These are phyloP conservation scores for Metarhizium brunneum DNA, from an alignment of 2,329 filamentous ascomycete species.

Conservation along the genomic window DNA sequence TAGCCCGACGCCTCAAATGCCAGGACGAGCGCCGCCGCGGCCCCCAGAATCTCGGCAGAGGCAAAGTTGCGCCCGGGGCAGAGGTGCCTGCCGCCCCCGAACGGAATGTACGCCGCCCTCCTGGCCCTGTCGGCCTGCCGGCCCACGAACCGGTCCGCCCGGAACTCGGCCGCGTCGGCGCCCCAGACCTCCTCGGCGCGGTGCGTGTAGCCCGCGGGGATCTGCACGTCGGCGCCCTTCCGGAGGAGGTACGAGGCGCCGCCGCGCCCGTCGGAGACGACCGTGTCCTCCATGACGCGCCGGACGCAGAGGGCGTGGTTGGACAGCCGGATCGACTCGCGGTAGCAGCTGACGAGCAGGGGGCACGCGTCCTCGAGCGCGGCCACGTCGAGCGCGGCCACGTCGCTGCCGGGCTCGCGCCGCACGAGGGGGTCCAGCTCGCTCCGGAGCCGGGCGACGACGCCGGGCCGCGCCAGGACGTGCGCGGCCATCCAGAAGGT, in stretches of 20 bases:
- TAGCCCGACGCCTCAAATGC: too few relatives aligned
- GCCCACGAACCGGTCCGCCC: too few relatives aligned
- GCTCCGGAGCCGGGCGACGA: constrained; percentile 16
- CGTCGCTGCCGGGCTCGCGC: too few relatives aligned
- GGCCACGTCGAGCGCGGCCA: constrained; percentile 10
- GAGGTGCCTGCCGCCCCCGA: constrained; percentile 22
- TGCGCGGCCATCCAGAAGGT: constrained; percentile 26
- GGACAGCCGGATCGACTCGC: constrained; percentile 32
- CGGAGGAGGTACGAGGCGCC: constrained; percentile 8
- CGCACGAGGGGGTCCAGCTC: too few relatives aligned
- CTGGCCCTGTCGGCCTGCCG: not conserved
- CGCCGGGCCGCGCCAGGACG: constrained; percentile 17
- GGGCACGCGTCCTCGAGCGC: constrained; percentile 28
- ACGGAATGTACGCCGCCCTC: constrained; percentile 17
- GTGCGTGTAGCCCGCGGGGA: too few relatives aligned
- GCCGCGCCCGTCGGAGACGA: constrained; percentile 14
- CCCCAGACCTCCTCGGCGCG: too few relatives aligned
- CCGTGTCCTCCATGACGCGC: constrained; percentile 29
- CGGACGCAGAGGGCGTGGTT: constrained; percentile 28
- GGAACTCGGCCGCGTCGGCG: too few relatives aligned
- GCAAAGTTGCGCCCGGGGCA: constrained; percentile 24
- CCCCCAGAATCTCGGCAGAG: constrained; percentile 16
- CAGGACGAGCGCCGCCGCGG: too few relatives aligned
- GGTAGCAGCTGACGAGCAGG: constrained; percentile 30
- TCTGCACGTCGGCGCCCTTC: too few relatives aligned